A percentile compares a stretch with the other conserved stretches of the same genome.
phyloP scores from a whole-genome alignment of 2,329 filamentous ascomycete species.

The Neonectria punicea region DNA sequence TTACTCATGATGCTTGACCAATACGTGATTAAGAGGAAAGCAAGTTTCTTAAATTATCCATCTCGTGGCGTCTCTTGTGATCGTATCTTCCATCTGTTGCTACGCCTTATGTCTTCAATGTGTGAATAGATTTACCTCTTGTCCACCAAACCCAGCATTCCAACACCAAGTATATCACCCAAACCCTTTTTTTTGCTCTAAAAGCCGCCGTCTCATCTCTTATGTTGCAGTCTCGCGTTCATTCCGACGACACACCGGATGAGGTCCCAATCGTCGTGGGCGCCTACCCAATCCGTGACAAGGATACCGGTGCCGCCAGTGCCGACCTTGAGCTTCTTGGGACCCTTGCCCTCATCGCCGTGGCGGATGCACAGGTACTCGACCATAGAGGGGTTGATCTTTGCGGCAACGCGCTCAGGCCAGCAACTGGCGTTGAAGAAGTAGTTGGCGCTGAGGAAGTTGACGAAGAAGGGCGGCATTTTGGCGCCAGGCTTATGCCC shows the following conservation, averaged over 20 bases:
- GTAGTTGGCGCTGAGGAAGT: slow-evolving; percentile 91
- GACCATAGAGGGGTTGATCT: slow-evolving; percentile 81
- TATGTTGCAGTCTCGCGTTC: slow-evolving; percentile 76
- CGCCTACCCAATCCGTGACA: slow-evolving; percentile 93
- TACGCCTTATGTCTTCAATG: background rate
- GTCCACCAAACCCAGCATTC: slow-evolving; percentile 3
- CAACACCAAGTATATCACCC: slow-evolving; percentile 2
- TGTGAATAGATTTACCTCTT: background rate
- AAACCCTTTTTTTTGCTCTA: background rate
- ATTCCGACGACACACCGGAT: slow-evolving; percentile 88
- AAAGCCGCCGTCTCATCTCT: slow-evolving; percentile 44
- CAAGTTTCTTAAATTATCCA: background rate
- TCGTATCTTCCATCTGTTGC: background rate
- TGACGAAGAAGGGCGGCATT: slow-evolving; percentile 79
- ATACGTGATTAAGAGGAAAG: background rate
- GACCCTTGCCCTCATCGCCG: slow-evolving; percentile 62
- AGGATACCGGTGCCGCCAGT: slow-evolving; percentile 87
- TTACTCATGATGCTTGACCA: background rate
- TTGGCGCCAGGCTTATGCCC: slow-evolving; percentile 43
- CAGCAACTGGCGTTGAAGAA: slow-evolving; percentile 94
- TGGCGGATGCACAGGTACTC: slow-evolving; percentile 71
- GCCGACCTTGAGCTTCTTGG: slow-evolving; percentile 63
- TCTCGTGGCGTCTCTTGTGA: slow-evolving; percentile 7
- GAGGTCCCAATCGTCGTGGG: slow-evolving; percentile 89
- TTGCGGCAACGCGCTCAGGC: slow-evolving; percentile 90